These are phyloP conservation scores for Thecaphora frezii DNA, from an alignment of 1,284 basidiomycete species.

Conservation along the genomic window DNA sequence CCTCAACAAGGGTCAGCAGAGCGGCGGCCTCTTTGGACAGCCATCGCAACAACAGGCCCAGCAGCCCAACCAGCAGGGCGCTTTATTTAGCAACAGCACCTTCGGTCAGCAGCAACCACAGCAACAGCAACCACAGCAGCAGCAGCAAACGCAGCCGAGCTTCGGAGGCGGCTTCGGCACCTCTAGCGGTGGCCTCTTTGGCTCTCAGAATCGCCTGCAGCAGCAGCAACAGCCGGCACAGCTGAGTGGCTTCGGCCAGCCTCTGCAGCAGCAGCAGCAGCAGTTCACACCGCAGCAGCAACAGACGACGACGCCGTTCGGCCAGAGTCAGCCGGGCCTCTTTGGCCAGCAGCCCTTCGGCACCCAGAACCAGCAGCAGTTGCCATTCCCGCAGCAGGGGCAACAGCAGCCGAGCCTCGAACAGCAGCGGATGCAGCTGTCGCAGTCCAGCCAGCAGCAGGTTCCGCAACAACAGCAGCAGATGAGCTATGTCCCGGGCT, in stretches of 20 bases:
- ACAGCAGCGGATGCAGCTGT: slow-evolving; percentile 11
- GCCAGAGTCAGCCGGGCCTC: neutral
- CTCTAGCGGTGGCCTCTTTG: neutral
- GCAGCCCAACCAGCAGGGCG: slow-evolving; percentile 1
- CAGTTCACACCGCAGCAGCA: neutral
- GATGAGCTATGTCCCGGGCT: slow-evolving; percentile 40
- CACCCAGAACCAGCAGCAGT: slow-evolving; percentile 13
- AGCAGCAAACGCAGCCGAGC: slow-evolving; percentile 4
- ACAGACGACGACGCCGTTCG: too few relatives aligned
- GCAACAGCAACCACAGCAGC: slow-evolving; percentile 6
- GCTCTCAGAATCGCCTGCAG: neutral
- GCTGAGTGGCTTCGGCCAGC: slow-evolving; percentile 10
- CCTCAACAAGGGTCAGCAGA: slow-evolving; percentile 4
- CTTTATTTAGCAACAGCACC: neutral
- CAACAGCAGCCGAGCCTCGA: slow-evolving; percentile 5
- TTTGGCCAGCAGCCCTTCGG: slow-evolving; percentile 9
- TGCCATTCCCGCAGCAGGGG: too few relatives aligned
- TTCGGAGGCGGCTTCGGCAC: neutral
- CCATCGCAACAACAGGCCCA: neutral
- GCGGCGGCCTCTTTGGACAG: slow-evolving; percentile 7
- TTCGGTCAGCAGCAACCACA: slow-evolving; percentile 7
- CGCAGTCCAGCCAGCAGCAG: slow-evolving; percentile 21
- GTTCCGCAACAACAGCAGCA: slow-evolving; percentile 24
- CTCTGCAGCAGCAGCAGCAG: neutral
- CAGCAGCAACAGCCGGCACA: slow-evolving; percentile 4